Base-by-base conservation (phyloP, 179 eudicot species). In the Silene noctiflora region DNA sequence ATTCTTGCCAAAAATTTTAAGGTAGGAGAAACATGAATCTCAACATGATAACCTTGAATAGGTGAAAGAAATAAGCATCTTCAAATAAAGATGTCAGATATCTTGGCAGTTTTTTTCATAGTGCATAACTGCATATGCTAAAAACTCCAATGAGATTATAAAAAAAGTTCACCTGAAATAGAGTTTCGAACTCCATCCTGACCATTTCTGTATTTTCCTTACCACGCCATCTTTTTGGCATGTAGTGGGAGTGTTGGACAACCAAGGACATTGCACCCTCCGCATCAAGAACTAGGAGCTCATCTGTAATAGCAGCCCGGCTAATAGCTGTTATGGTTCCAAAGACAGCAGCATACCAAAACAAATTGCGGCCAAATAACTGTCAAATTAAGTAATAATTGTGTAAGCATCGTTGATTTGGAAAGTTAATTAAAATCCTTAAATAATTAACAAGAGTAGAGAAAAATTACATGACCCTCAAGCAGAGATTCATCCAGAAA, bases 221-320 rank as follows among this genome's bases (percentile, higher is more conserved):
- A 69, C 91, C 97, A 65, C 99, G 99, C 99, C 98, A 95, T 79
- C 92, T 85, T 81, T 91, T 95, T 42, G 98, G 98, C 97, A 93
- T 89, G 80, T 86, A 84, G 79, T 93, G 98, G 16, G 96, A 93
- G 75, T 91, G 91, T 69, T 91, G 98, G 78, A 91, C 92, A 46
- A 89, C 95, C 73, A 82, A 79, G 69, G 98, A 86, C 98, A 93
- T 93, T 9, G 91, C 77, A 22, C 93, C 91, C 71, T 95, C 93
- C 33, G 97, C 94, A 55, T 95, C 94, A 81, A 89, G 93, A 67
- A 95, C 97, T 48, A 88, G 86, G 81, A 87, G 88, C 72, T 91
- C 98, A 73, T 93, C 96, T 24, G 85, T 74, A 71, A 91, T 86
- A 51, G 91, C 93, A 78, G 96, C 96, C 53, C 99, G 85, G 83